These are phyloP conservation scores for Clarireedia hainanense DNA, from an alignment of 2,329 filamentous ascomycete species.

Conservation along the genomic window DNA sequence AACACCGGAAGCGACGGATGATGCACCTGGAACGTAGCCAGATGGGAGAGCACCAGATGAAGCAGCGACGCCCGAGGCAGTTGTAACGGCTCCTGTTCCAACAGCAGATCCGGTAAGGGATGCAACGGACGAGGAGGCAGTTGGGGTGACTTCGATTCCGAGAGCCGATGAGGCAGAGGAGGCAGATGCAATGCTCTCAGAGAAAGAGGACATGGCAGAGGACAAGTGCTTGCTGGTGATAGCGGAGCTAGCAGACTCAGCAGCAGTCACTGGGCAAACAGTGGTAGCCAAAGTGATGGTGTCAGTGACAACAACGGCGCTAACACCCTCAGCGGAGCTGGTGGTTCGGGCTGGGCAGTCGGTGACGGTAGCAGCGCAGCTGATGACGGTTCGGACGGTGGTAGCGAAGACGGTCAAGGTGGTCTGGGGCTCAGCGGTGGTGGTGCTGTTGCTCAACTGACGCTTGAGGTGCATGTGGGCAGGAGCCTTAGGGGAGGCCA, in stretches of 20 bases:
- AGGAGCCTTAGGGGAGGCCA: slow-evolving; percentile 19
- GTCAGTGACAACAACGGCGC: slow-evolving; percentile 31
- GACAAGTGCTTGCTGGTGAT: not conserved
- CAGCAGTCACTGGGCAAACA: slow-evolving; percentile 39
- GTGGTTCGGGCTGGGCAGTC: slow-evolving; percentile 31
- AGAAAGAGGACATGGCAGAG: slow-evolving; percentile 4
- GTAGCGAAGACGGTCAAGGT: slow-evolving; percentile 35
- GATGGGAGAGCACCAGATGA: not conserved
- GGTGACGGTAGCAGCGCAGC: slow-evolving; percentile 34
- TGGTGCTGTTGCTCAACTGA: slow-evolving; percentile 16
- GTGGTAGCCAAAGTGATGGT: slow-evolving; percentile 39
- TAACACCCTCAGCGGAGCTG: slow-evolving; percentile 24
- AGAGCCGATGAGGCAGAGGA: not conserved
- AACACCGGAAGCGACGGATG: not conserved
- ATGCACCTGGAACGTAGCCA: not conserved
- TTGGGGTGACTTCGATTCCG: not conserved
- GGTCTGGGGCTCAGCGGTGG: slow-evolving; percentile 20
- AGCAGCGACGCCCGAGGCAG: not conserved
- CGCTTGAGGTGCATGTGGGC: slow-evolving; percentile 26
- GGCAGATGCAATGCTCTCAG: not conserved
- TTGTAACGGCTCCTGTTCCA: not conserved
- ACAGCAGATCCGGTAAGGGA: not conserved
- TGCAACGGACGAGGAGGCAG: not conserved
- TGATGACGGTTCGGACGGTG: slow-evolving; percentile 31
- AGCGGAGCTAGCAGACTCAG: slow-evolving; percentile 32